Evolutionary conservation across 495 filamentous ascomycete genomes (phyloP).

Genomic region (Hypoxylon lenormandii): DNA sequence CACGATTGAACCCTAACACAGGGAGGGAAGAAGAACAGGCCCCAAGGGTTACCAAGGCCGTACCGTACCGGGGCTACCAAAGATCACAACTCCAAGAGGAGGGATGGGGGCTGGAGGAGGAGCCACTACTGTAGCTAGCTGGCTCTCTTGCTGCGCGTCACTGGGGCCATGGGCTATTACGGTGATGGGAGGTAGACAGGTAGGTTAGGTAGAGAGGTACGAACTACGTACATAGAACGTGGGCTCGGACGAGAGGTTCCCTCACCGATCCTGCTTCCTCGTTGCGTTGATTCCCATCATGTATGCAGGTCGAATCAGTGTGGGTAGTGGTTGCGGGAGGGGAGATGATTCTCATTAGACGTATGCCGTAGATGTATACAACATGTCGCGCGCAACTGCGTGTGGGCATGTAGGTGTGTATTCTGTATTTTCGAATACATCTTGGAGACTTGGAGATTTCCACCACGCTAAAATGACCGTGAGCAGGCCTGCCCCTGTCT

Average conservation of each 20-base stretch:
- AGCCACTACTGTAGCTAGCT: constrained; percentile 14
- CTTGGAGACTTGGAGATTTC: constrained; percentile 39
- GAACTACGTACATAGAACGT: constrained; percentile 25
- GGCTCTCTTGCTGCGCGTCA: constrained; percentile 37
- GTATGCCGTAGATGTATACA: constrained; percentile 4
- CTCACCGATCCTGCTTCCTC: constrained; percentile 36
- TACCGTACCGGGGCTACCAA: neutral
- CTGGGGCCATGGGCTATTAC: constrained; percentile 36
- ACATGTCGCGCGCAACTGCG: neutral
- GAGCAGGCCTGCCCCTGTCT: constrained; percentile 37
- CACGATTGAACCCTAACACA: too few relatives aligned
- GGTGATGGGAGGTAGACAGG: too few relatives aligned
- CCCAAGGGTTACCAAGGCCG: neutral
- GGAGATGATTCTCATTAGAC: constrained; percentile 18
- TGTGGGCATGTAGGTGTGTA: constrained; percentile 6
- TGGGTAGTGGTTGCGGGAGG: constrained; percentile 3
- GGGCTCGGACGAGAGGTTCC: constrained; percentile 28
- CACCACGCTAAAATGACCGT: constrained; percentile 36
- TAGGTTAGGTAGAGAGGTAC: too few relatives aligned
- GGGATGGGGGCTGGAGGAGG: constrained; percentile 8
- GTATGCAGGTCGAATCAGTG: constrained; percentile 13
- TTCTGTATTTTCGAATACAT: constrained; percentile 26
- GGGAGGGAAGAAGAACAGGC: too few relatives aligned
- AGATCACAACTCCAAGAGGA: neutral
- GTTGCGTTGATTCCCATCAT: constrained; percentile 26